These are phyloP conservation scores for Myochromella boudieri DNA, from an alignment of 768 basidiomycete species.

Conservation along the genomic window DNA sequence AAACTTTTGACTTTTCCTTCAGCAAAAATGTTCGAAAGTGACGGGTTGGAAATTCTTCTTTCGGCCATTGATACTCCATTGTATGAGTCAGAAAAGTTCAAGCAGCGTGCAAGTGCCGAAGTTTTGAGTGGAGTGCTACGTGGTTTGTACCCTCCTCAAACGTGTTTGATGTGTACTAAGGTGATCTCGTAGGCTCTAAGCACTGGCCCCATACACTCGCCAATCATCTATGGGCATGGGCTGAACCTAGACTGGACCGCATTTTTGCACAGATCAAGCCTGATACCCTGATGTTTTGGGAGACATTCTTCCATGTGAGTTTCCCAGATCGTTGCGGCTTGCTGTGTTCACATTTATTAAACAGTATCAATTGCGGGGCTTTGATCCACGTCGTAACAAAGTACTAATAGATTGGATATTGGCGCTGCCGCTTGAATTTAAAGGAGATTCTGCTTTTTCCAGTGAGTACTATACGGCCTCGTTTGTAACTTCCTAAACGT, in stretches of 20 bases:
- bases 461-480: slow-evolving; percentile 45
- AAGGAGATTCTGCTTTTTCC: slow-evolving; percentile 83
- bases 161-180: not conserved
- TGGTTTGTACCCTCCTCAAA: slow-evolving; percentile 50
- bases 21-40: slow-evolving; percentile 70
- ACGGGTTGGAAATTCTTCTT: slow-evolving; percentile 52
- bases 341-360: not conserved
- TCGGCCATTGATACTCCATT: slow-evolving; percentile 60
- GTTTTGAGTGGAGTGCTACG: slow-evolving; percentile 72
- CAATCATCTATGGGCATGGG: slow-evolving; percentile 72
- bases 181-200: slow-evolving; percentile 59
- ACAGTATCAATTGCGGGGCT: slow-evolving; percentile 56
- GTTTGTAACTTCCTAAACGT: not conserved
- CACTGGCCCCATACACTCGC: slow-evolving; percentile 69
- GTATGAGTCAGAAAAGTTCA: slow-evolving; percentile 72
- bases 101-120: slow-evolving; percentile 74
- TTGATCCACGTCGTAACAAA: slow-evolving; percentile 79
- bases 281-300: slow-evolving; percentile 81
- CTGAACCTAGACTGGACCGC: slow-evolving; percentile 53
- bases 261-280: slow-evolving; percentile 80
- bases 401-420: slow-evolving; percentile 78
- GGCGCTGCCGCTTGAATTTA: slow-evolving; percentile 76
- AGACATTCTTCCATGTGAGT: slow-evolving; percentile 57
- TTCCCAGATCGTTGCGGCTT: not conserved
- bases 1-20: slow-evolving; percentile 1